Evolutionary conservation across 805 yeast species (phyloP).

Genomic region (Hanseniaspora lachancei): DNA sequence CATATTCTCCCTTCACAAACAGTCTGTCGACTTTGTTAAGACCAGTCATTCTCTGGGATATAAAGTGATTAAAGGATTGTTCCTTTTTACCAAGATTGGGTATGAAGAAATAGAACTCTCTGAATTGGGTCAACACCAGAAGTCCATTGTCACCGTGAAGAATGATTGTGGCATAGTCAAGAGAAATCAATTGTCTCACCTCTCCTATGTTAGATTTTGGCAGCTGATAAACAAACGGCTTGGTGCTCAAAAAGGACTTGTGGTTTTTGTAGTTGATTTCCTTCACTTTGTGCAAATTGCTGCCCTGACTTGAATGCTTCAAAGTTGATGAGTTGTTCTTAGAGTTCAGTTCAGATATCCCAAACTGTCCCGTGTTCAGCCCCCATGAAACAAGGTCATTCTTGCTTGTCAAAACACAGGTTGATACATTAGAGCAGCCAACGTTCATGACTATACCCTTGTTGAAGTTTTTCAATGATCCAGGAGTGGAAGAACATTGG

Average conservation of each 20-base stretch:
- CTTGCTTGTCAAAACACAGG: constrained; percentile 41
- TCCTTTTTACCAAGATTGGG: constrained; percentile 19
- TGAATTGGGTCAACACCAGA: constrained; percentile 46
- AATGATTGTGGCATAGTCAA: constrained; percentile 59
- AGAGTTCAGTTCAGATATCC: constrained; percentile 31
- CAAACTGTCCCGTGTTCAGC: constrained; percentile 70
- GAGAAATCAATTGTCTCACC: constrained; percentile 46
- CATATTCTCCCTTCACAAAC: constrained; percentile 25
- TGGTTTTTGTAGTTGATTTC: constrained; percentile 33
- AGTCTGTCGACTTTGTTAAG: constrained; percentile 23
- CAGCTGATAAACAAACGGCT: constrained; percentile 14
- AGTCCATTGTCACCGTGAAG: constrained; percentile 46
- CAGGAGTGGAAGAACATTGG: constrained; percentile 32
- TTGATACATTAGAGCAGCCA: constrained; percentile 56
- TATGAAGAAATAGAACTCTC: constrained; percentile 39
- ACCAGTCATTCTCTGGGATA: constrained; percentile 15
- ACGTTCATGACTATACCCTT: constrained; percentile 28
- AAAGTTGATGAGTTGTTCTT: constrained; percentile 25
- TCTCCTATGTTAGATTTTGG: constrained; percentile 14
- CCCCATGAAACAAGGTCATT: constrained; percentile 60
- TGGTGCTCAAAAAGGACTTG: constrained; percentile 25
- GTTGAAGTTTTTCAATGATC: constrained; percentile 15
- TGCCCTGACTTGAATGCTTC: background rate
- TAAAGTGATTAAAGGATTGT: constrained; percentile 19
- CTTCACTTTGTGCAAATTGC: background rate